Evolutionary conservation across 495 filamentous ascomycete species (phyloP).

Genomic region (Trypethelium eluteriae): DNA sequence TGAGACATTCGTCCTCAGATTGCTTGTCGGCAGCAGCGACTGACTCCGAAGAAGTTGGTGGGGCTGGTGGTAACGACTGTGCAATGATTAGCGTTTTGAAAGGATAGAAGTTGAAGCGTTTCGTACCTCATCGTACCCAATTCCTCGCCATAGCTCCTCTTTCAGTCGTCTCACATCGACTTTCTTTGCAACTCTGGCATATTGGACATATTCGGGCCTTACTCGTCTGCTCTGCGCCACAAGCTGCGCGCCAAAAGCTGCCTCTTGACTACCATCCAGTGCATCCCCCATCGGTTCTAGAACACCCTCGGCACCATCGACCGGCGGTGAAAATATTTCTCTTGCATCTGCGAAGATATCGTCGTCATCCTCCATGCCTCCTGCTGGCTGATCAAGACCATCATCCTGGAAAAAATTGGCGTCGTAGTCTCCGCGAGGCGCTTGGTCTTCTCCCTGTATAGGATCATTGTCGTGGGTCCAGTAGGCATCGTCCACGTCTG

Average conservation of each 20-base stretch:
- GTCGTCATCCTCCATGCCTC: slow-evolving; percentile 67
- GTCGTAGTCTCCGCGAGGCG: slow-evolving; percentile 65
- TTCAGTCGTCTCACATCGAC: slow-evolving; percentile 95
- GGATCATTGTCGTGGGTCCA: slow-evolving; percentile 63
- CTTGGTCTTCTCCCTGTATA: slow-evolving; percentile 41
- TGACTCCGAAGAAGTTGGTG: slow-evolving; percentile 19
- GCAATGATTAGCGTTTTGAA: background rate
- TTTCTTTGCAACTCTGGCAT: slow-evolving; percentile 94
- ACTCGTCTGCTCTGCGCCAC: slow-evolving; percentile 80
- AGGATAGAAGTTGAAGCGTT: slow-evolving; percentile 12
- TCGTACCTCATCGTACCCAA: slow-evolving; percentile 52
- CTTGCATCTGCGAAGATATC: slow-evolving; percentile 84
- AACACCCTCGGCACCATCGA: slow-evolving; percentile 43
- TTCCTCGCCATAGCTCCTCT: slow-evolving; percentile 90
- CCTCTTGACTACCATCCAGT: slow-evolving; percentile 40
- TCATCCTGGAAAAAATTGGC: slow-evolving; percentile 98
- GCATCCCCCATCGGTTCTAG: slow-evolving; percentile 26
- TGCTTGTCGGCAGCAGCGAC: slow-evolving; percentile 29
- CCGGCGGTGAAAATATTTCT: slow-evolving; percentile 77
- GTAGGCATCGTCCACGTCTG: slow-evolving; percentile 87
- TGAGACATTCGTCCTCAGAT: slow-evolving; percentile 46
- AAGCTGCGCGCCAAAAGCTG: slow-evolving; percentile 82
- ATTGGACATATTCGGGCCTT: slow-evolving; percentile 92
- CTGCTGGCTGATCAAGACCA: slow-evolving; percentile 56
- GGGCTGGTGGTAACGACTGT: background rate